Percentiles rank a stretch among this genome's conserved stretches.
Conservation (phyloP, 352 stramenopile species). For the Phytophthora litchii region DNA sequence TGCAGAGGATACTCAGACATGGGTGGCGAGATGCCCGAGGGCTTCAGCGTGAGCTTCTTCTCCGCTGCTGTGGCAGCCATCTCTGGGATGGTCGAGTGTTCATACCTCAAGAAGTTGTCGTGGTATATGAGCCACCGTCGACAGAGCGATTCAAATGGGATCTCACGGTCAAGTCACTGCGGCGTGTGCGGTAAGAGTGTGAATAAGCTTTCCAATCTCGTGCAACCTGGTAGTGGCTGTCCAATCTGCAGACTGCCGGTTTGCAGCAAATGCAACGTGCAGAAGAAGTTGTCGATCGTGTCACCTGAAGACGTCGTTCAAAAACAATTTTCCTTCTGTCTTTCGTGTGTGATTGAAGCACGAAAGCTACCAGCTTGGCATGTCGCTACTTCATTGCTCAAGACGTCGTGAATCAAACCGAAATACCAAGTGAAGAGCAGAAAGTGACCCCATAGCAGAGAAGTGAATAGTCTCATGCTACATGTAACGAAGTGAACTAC, state of each 20-base stretch:
- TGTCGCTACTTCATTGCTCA: slow-evolving; percentile 40
- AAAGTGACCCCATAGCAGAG: too few species aligned
- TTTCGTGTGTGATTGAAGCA: slow-evolving; percentile 53
- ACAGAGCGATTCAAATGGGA: slow-evolving; percentile 10
- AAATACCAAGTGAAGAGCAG: background rate
- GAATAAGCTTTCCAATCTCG: slow-evolving; percentile 27
- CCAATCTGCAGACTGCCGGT: slow-evolving; percentile 40
- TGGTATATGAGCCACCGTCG: slow-evolving; percentile 48
- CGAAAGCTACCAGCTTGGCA: slow-evolving; percentile 45
- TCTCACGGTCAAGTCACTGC: slow-evolving; percentile 24
- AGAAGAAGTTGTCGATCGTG: slow-evolving; percentile 50
- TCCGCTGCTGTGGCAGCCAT: slow-evolving; percentile 40
- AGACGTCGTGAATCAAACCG: slow-evolving; percentile 16
- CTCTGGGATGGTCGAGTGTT: slow-evolving; percentile 51
- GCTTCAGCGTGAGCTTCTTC: slow-evolving; percentile 45
- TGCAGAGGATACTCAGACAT: slow-evolving; percentile 52
- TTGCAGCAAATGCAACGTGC: slow-evolving; percentile 53
- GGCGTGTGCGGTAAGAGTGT: slow-evolving; percentile 35
- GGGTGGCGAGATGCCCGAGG: slow-evolving; percentile 46
- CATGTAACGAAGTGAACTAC: slow-evolving; percentile 12
- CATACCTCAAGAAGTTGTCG: slow-evolving; percentile 65
- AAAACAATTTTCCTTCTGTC: slow-evolving; percentile 58
- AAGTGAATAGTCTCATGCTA: slow-evolving; percentile 4
- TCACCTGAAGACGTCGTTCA: slow-evolving; percentile 42
- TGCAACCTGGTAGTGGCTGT: slow-evolving; percentile 31